phyloP scores from a whole-genome alignment of 116 monocot genomes.

The Trichopus zeylanicus region DNA sequence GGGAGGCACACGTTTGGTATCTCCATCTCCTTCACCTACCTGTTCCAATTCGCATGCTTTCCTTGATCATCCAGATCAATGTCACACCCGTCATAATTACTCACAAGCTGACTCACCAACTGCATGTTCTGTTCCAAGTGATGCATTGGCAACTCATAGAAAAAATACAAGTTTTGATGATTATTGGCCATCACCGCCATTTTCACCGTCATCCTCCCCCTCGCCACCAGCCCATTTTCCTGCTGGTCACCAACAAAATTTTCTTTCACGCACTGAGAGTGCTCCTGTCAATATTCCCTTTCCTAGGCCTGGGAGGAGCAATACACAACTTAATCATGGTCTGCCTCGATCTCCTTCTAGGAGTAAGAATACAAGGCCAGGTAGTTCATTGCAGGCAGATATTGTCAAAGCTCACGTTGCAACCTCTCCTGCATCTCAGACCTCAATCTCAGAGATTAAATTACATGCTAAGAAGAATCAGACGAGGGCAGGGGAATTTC shows the following conservation, averaged over 20 bases:
- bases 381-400: too few relatives aligned
- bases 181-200: conserved; percentile 32
- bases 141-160: conserved; percentile 11
- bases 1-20: conserved; percentile 25
- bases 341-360: conserved; percentile 32
- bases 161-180: conserved; percentile 31
- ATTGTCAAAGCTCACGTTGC: too few relatives aligned
- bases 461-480: conserved; percentile 21
- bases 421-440: too few relatives aligned
- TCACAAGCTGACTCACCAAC: conserved; percentile 9
- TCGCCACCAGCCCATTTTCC: conserved; percentile 35
- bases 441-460: too few relatives aligned
- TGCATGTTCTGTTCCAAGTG: conserved; percentile 5
- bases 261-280: conserved; percentile 40
- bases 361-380: conserved; percentile 7
- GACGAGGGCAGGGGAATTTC: conserved; percentile 8
- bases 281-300: conserved; percentile 32
- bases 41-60: conserved; percentile 27
- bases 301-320: conserved; percentile 5
- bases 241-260: not conserved
- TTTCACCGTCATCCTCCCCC: conserved; percentile 43
- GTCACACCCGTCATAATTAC: conserved; percentile 10
- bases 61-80: conserved; percentile 2
- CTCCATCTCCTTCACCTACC: conserved; percentile 37
- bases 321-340: conserved; percentile 7